These are phyloP conservation scores for Paradendryphiella salina DNA, from an alignment of 2,329 filamentous ascomycete genomes.

Conservation along the genomic window DNA sequence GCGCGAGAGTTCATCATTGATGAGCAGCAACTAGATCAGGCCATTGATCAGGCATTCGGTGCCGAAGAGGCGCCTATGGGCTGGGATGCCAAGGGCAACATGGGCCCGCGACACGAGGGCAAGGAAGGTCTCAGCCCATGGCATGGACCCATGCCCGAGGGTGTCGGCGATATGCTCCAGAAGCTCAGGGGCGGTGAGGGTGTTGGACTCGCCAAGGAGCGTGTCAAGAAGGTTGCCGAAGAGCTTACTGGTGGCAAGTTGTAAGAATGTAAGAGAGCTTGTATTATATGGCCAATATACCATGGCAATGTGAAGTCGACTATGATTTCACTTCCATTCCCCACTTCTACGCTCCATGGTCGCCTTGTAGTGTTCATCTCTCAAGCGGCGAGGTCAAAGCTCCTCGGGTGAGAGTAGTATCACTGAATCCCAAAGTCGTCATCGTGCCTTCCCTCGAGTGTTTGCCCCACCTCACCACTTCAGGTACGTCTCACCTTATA, in stretches of 20 bases:
- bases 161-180: constrained; percentile 38
- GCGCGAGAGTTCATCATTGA: constrained; percentile 84
- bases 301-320: not conserved
- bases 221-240: constrained; percentile 67
- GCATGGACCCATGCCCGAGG: constrained; percentile 37
- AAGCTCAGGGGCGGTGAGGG: constrained; percentile 44
- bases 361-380: not conserved
- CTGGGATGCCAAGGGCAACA: constrained; percentile 38
- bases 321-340: too few relatives aligned
- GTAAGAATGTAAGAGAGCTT: constrained; percentile 16
- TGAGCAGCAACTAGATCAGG: constrained; percentile 72
- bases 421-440: too few relatives aligned
- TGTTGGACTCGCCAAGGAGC: constrained; percentile 55
- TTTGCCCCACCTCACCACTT: not conserved
- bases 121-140: constrained; percentile 39
- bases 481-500: not conserved
- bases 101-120: constrained; percentile 22
- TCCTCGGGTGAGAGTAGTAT: too few relatives aligned
- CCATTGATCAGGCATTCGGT: constrained; percentile 76
- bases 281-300: not conserved
- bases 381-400: too few relatives aligned
- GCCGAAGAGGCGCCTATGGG: constrained; percentile 55
- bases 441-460: too few relatives aligned
- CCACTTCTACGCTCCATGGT: not conserved
- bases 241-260: constrained; percentile 68